Percentiles rank a stretch among this genome's conserved stretches.
Conservation (phyloP, 2,329 filamentous ascomycete genomes). For the Nemania sp. region DNA sequence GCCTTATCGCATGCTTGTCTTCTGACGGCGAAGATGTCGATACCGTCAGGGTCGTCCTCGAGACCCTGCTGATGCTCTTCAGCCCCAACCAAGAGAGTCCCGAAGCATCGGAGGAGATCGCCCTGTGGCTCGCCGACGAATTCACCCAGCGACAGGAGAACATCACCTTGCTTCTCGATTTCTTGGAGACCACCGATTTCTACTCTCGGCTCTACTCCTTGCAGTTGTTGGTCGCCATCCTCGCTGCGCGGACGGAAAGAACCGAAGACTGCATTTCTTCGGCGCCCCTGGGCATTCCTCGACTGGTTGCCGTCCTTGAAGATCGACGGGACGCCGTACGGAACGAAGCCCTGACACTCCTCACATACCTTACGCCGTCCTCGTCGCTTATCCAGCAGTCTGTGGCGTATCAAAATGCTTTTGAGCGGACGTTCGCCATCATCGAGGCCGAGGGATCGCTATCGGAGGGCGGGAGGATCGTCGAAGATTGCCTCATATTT, state of each 20-base stretch:
- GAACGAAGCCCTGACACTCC: conserved; percentile 83
- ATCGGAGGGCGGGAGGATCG: conserved; percentile 78
- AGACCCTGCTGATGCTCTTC: conserved; percentile 95
- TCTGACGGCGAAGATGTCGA: conserved; percentile 95
- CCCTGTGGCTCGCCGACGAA: conserved; percentile 94
- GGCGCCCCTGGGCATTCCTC: conserved; percentile 84
- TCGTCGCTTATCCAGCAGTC: conserved; percentile 92
- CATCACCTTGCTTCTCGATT: conserved; percentile 84
- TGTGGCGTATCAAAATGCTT: conserved; percentile 93
- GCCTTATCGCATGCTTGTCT: conserved; percentile 80
- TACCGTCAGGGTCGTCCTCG: conserved; percentile 91
- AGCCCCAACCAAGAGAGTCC: conserved; percentile 72
- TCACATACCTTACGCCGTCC: conserved; percentile 85
- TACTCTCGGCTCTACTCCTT: conserved; percentile 90
- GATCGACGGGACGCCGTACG: conserved; percentile 85
- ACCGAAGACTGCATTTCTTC: conserved; percentile 94
- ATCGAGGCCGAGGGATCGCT: conserved; percentile 83
- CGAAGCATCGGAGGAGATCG: conserved; percentile 95
- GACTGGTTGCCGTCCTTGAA: conserved; percentile 81
- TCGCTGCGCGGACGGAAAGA: conserved; percentile 82
- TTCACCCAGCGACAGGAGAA: conserved; percentile 98
- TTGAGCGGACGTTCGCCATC: conserved; percentile 82
- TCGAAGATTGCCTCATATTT: conserved; percentile 91
- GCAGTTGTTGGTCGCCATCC: conserved; percentile 85
- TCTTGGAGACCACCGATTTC: conserved; percentile 85